Evolutionary conservation across 768 basidiomycete species (phyloP), one percentile per base, ranked within the genome.

Genomic region (Suillus americanus): DNA sequence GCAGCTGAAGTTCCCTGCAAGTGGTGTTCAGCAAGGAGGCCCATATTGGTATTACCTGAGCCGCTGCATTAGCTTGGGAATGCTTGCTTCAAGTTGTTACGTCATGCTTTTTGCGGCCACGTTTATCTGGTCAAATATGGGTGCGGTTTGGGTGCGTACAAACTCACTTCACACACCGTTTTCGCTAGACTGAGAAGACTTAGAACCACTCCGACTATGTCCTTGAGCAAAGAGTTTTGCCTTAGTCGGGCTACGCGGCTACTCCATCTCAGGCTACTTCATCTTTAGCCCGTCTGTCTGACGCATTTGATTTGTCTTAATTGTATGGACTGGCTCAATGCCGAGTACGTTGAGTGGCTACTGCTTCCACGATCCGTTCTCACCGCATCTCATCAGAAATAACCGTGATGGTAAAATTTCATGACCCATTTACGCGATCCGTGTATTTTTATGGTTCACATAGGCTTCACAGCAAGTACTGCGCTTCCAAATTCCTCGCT

Each of bases 1-100:
- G 80, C 79, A 62, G 82, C 80, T 53, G 77, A 70, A 51, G 73
- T 67, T 35, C 79, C 80, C 18, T 74, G 71, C 59, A 83, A 69
- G 56, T 73, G 77, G 70, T 78, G 70, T 41, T 41, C 12, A 30
- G 40, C 57, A 59, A 59, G 57, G 40, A 38, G 23, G 56, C 30
- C 6, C 57, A 59, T 59, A 12, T 28, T n/a, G 16, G 33, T 33
- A 10, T 20, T 20, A 35, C 30, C 59, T 35, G 14, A 53, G n/a
- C 53, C 37, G 28, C 14, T 35, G 9, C 3, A 33, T 7, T 23
- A 23, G 23, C 23, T 25, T 30, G 14, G 57, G 41, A 41, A 38
- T n/a, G 33, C 33, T 23, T n/a, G 23, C 23, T 13, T 50, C 18
- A 53, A 28, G 16, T 41, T 18, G 1, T 59, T 59, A 59, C 56